These are phyloP conservation scores for Diplodia corticola DNA, from an alignment of 2,329 filamentous ascomycete species.

Conservation along the genomic window DNA sequence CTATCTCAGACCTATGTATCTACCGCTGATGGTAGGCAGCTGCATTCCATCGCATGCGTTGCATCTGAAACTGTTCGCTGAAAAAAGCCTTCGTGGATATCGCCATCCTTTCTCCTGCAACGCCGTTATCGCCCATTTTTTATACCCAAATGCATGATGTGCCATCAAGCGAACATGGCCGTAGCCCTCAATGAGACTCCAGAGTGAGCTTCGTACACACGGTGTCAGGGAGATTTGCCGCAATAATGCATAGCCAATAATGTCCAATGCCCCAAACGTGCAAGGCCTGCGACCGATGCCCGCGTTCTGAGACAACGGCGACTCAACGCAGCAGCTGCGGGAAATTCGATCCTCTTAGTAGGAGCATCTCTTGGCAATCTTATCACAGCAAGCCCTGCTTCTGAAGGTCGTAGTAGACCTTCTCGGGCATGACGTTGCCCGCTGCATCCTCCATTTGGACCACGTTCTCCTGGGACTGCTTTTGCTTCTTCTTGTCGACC, in stretches of 20 bases:
- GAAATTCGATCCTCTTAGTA: conserved; percentile 8
- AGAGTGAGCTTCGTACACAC: background rate
- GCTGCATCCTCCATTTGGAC: conserved; percentile 98
- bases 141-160: conserved; percentile 13
- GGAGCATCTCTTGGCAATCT: background rate
- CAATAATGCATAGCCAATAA: conserved; percentile 14
- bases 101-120: conserved; percentile 16
- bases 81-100: conserved; percentile 10
- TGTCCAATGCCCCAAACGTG: conserved; percentile 1
- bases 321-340: background rate
- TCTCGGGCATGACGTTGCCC: conserved; percentile 98
- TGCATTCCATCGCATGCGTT: background rate
- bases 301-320: conserved; percentile 13
- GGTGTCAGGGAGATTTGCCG: background rate
- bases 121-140: conserved; percentile 6
- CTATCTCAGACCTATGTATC: background rate
- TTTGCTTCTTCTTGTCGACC: conserved; percentile 75
- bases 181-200: background rate
- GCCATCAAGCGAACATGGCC: background rate
- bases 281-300: background rate
- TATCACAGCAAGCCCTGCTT: conserved; percentile 80
- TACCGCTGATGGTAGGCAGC: background rate
- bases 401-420: conserved; percentile 93
- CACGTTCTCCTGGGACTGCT: conserved; percentile 75
- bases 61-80: background rate